Base-by-base conservation (phyloP, 805 yeast genomes). In the Candida stauntonica region DNA sequence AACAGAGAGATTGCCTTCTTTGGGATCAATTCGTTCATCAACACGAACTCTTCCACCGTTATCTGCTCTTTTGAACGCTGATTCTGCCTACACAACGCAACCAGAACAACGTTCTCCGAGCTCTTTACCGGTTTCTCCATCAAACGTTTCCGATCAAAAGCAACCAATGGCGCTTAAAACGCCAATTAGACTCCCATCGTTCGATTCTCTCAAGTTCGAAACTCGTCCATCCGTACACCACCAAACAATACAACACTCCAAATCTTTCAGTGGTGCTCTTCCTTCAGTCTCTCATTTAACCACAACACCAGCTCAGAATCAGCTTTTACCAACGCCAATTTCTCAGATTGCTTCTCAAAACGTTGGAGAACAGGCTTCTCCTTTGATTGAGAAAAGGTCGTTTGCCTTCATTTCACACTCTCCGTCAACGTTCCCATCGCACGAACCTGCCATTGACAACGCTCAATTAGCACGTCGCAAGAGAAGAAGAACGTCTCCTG, bases 401-500 rank as follows among this genome's bases (percentile, higher is more conserved):
- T 85, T 80, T 63, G 97, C 97, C 14, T 91, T 91, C 63, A 91
- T 91, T 48, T 80, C 94, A 17, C 98, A 91, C 62, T 86, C 96
- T 7, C 95, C 88, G 20, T 79, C 87, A 15, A 86, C 96, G 1
- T 91, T 80, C 57, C 88, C 94, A 13, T 69, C 77, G 3, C 82
- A 81, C 45, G 94, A 85, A 56, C 95, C 95, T 3, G 64, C 75
- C 6, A 86, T 87, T 40, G 96, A 88, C 62, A 86, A 89, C 57
- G 87, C 87, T n/a, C 88, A 88, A 34, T 68, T 89, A 42, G 97
- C 96, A 1, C 80, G 98, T 52, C 79, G 97, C 40, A 91, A 91
- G 60, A 77, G 99, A 64, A 79, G 99, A 66, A 82, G 98, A 67
- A 93, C 99, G 1, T 81, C 95, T 1, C 93, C 95, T 3, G 74